Conservation (phyloP, 2,329 filamentous ascomycete genomes). For the Triangularia verruculosa region DNA sequence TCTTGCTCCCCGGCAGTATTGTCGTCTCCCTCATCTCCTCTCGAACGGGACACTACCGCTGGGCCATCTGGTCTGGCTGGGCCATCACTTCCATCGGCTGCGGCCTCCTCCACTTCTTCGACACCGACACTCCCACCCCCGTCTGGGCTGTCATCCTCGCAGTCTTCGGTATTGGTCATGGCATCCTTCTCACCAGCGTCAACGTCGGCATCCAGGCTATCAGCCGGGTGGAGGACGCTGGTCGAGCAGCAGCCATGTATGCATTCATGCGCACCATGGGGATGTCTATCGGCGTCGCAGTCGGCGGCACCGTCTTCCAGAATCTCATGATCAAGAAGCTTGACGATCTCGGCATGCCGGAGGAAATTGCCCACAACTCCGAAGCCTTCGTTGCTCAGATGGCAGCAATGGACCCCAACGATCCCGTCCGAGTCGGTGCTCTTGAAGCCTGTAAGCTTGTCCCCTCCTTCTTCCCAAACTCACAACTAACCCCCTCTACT, state of each 20-base stretch:
- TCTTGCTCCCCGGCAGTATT: constrained; percentile 35
- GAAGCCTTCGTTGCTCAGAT: constrained; percentile 30
- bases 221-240: constrained; percentile 37
- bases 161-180: constrained; percentile 37
- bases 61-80: constrained; percentile 40
- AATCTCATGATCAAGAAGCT: constrained; percentile 39
- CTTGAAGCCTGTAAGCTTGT: constrained; percentile 26
- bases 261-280: constrained; percentile 41
- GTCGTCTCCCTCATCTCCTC: constrained; percentile 33
- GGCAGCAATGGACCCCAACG: constrained; percentile 21
- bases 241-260: constrained; percentile 40
- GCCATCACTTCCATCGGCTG: constrained; percentile 28
- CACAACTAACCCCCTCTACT: not conserved
- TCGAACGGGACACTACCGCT: constrained; percentile 36
- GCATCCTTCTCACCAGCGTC: constrained; percentile 39
- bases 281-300: constrained; percentile 41
- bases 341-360: constrained; percentile 30
- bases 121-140: constrained; percentile 29
- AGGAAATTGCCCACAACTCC: constrained; percentile 31
- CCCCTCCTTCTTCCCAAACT: not conserved
- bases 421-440: constrained; percentile 24
- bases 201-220: constrained; percentile 40
- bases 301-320: constrained; percentile 42
- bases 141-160: constrained; percentile 38
- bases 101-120: constrained; percentile 30